These are phyloP conservation scores for Aspergillus japonicus DNA, from an alignment of 2,329 filamentous ascomycete species.

Conservation along the genomic window DNA sequence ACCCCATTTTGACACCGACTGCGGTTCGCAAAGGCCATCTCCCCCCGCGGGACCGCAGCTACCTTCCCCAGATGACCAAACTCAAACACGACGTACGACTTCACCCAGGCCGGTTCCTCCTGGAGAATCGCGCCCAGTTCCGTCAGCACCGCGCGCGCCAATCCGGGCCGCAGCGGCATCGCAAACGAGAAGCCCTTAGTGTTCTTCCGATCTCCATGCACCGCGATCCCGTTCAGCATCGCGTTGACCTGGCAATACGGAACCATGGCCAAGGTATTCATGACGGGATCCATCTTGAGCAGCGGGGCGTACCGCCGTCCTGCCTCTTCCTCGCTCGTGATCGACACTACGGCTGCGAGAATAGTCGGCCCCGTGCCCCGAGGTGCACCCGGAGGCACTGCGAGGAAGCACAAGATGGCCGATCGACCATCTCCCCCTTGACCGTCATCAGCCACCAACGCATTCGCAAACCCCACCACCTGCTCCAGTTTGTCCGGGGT, in stretches of 20 bases:
- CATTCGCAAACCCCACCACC: slow-evolving; percentile 19
- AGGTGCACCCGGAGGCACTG: too few species aligned
- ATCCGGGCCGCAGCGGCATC: slow-evolving; percentile 40
- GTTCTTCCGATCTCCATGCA: slow-evolving; percentile 41
- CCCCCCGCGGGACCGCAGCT: slow-evolving; percentile 33
- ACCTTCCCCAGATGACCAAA: slow-evolving; percentile 44
- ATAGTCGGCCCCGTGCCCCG: too few species aligned
- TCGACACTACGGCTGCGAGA: neutral
- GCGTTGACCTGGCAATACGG: slow-evolving; percentile 46
- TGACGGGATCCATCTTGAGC: slow-evolving; percentile 38
- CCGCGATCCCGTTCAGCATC: slow-evolving; percentile 38
- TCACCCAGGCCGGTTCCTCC: slow-evolving; percentile 29
- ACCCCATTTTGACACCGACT: slow-evolving; percentile 47
- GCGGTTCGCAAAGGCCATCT: slow-evolving; percentile 49
- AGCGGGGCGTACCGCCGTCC: slow-evolving; percentile 35
- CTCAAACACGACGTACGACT: slow-evolving; percentile 42
- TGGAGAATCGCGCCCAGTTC: slow-evolving; percentile 31
- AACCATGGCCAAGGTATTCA: slow-evolving; percentile 40
- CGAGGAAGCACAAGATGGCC: too few species aligned
- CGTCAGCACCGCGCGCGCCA: slow-evolving; percentile 33
- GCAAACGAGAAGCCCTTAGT: slow-evolving; percentile 49
- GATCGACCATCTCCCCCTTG: too few species aligned
- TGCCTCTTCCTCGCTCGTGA: neutral
- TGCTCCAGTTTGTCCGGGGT: slow-evolving; percentile 25
- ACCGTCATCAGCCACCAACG: neutral